phyloP scores from a whole-genome alignment of 2,329 filamentous ascomycete genomes.

The Dactylellina sp. region DNA sequence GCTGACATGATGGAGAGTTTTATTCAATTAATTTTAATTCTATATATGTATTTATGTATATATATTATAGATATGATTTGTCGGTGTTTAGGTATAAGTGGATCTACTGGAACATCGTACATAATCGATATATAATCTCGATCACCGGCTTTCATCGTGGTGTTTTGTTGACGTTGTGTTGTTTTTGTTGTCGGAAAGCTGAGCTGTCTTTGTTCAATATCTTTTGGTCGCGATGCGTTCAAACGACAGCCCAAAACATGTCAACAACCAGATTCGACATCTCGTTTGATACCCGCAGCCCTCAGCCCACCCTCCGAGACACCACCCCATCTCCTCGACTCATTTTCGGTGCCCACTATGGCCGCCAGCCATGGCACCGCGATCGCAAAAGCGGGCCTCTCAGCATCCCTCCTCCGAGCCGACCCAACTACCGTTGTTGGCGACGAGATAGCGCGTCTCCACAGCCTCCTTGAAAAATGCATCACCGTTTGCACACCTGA shows the following conservation, averaged over 20 bases:
- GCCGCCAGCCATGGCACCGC: conserved; percentile 64
- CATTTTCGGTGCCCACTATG: conserved; percentile 35
- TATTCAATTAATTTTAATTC: no score
- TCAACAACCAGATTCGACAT: conserved; percentile 1
- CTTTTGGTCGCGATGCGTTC: no score
- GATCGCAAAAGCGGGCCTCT: conserved; percentile 82
- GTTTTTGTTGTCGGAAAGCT: no score
- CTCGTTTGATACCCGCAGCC: conserved; percentile 5
- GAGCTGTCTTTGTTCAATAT: no score
- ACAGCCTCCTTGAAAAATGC: conserved; percentile 73
- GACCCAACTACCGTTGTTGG: conserved; percentile 78
- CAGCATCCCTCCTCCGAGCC: conserved; percentile 77
- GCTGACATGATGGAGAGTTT: no score
- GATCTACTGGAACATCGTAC: no score
- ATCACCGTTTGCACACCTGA: conserved; percentile 78
- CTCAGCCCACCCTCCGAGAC: background rate
- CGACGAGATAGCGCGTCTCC: conserved; percentile 77
- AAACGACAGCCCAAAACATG: background rate
- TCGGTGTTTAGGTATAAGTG: no score
- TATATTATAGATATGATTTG: no score
- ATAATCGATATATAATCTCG: no score
- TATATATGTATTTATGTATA: no score
- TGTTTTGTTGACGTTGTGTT: no score
- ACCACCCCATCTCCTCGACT: conserved; percentile 1
- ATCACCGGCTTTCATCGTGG: no score